Conservation (phyloP, 2,329 filamentous ascomycete genomes). For the Dryadomyces sulphureus region DNA sequence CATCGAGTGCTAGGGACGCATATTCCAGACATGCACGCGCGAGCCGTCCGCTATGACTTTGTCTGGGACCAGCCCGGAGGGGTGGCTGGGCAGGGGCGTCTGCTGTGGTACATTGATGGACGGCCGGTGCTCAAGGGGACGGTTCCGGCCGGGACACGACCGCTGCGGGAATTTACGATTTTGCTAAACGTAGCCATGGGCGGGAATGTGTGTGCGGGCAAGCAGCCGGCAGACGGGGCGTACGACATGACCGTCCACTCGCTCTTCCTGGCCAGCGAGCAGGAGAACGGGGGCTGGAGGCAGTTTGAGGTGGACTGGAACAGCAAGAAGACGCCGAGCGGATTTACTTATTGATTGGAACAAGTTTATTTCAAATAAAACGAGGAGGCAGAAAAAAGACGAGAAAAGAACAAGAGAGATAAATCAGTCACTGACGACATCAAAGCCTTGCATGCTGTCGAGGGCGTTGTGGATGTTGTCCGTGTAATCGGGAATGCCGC, state of each 20-base stretch:
- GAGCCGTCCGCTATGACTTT: constrained; percentile 6
- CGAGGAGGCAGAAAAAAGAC: too few relatives aligned
- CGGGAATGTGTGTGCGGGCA: constrained; percentile 6
- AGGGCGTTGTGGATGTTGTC: constrained; percentile 19
- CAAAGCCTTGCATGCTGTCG: constrained; percentile 21
- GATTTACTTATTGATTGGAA: constrained; percentile 1
- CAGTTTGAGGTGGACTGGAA: constrained; percentile 4
- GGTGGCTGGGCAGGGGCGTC: neutral
- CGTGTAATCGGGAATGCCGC: constrained; percentile 22
- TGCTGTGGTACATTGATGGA: constrained; percentile 7
- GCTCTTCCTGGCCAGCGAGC: constrained; percentile 3
- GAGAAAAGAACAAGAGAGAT: too few relatives aligned
- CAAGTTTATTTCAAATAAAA: too few relatives aligned
- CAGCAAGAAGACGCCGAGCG: neutral
- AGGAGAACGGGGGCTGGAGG: constrained; percentile 3
- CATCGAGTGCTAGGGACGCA: constrained; percentile 1
- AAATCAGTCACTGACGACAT: too few relatives aligned
- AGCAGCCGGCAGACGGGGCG: neutral
- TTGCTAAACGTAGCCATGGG: constrained; percentile 7
- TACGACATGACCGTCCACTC: constrained; percentile 5
- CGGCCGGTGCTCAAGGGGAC: constrained; percentile 1
- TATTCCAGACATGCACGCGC: constrained; percentile 5
- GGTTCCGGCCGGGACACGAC: constrained; percentile 2
- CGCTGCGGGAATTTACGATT: constrained; percentile 4
- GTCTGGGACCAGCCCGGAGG: constrained; percentile 5